Conservation (phyloP, 495 filamentous ascomycete species). For the Eremomyces bilateralis region DNA sequence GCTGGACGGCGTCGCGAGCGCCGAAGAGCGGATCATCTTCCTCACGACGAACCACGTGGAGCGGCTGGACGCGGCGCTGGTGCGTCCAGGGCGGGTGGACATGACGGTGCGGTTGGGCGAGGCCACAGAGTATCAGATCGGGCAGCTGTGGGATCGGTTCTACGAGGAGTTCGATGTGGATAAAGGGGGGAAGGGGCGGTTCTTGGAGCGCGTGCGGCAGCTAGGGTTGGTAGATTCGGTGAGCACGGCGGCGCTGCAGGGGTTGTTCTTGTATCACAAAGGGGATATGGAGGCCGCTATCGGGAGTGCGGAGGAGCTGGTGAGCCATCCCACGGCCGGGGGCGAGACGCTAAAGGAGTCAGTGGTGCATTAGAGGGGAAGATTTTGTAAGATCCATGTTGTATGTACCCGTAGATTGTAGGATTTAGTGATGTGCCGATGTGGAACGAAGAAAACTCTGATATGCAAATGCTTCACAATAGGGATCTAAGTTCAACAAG, state of each 20-base stretch:
- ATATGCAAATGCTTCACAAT: too few species aligned
- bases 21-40: conserved; percentile 81
- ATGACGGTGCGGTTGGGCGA: conserved; percentile 81
- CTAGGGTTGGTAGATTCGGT: conserved; percentile 36
- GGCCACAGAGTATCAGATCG: conserved; percentile 66
- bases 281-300: conserved; percentile 74
- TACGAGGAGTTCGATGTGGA: conserved; percentile 61
- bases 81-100: conserved; percentile 81
- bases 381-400: too few species aligned
- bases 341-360: too few species aligned
- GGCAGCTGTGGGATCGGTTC: conserved; percentile 81
- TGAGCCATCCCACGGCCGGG: too few species aligned
- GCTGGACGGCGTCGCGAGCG: conserved; percentile 83
- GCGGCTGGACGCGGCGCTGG: conserved; percentile 66
- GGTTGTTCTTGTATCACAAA: conserved; percentile 87
- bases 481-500: too few species aligned
- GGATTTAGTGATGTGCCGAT: too few species aligned
- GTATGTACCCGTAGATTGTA: too few species aligned
- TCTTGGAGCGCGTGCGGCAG: conserved; percentile 27
- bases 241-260: conserved; percentile 80
- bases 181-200: conserved; percentile 27
- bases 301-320: conserved; percentile 45
- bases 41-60: conserved; percentile 91
- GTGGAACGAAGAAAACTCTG: too few species aligned
- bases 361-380: too few species aligned